Conservation (phyloP, 202 grass and related monocot species). For the Carex arenaria region DNA sequence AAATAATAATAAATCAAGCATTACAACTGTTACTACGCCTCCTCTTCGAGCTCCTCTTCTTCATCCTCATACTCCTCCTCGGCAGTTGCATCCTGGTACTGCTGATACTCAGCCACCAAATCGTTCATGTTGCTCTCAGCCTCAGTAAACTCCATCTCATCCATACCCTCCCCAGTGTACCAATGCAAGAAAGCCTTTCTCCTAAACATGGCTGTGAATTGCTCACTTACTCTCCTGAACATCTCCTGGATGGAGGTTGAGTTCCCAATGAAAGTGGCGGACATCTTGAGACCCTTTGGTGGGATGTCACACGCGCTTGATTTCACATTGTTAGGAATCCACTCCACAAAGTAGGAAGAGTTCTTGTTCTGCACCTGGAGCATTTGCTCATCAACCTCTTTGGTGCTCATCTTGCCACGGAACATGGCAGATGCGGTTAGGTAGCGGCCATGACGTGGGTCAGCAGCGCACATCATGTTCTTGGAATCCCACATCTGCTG, state of each 20-base stretch:
- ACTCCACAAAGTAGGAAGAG: conserved; percentile 78
- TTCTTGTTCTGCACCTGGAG: conserved; percentile 94
- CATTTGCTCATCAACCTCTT: conserved; percentile 93
- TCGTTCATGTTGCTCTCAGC: conserved; percentile 99
- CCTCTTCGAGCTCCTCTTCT: conserved; percentile 49
- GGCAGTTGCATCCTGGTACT: conserved; percentile 88
- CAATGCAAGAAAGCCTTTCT: conserved; percentile 96
- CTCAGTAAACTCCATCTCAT: conserved; percentile 99
- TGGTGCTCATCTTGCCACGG: conserved; percentile 91
- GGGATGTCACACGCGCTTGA: conserved; percentile 78
- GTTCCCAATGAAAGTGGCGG: conserved; percentile 63
- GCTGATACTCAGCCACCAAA: conserved; percentile 77
- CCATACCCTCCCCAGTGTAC: conserved; percentile 96
- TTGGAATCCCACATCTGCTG: conserved; percentile 96
- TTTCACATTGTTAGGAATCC: conserved; percentile 89
- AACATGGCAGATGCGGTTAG: conserved; percentile 77
- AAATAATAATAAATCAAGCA: conserved; percentile 23
- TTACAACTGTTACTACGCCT: conserved; percentile 1
- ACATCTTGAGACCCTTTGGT: conserved; percentile 66
- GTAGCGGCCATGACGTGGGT: conserved; percentile 78
- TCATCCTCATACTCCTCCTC: conserved; percentile 74
- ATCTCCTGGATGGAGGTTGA: conserved; percentile 89
- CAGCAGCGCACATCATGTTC: conserved; percentile 94
- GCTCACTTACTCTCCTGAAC: conserved; percentile 74
- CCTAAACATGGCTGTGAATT: conserved; percentile 88